A percentile compares a stretch with the other conserved stretches of the same genome.
Conservation (phyloP, 257 asterid genomes). For the Henckelia pumila region DNA sequence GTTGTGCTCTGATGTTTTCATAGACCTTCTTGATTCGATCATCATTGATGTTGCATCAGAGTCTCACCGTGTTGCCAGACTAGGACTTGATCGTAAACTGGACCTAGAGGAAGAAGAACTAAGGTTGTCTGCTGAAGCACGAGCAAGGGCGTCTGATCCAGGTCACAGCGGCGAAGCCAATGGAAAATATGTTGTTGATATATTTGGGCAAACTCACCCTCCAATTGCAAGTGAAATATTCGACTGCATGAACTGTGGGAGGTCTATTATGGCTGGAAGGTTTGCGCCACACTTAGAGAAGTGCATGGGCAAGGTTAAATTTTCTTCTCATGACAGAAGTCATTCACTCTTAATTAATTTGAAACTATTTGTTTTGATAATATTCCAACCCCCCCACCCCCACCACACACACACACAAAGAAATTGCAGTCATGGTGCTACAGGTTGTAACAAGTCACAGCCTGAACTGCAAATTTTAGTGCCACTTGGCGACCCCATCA, state of each 20-base stretch:
- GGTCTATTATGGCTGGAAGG: conserved; percentile 77
- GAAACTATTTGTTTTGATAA: too few relatives aligned
- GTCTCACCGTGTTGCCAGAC: conserved; percentile 77
- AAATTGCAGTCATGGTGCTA: too few relatives aligned
- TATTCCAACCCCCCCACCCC: too few relatives aligned
- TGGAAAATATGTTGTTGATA: conserved; percentile 80
- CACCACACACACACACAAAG: too few relatives aligned
- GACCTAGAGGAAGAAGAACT: conserved; percentile 87
- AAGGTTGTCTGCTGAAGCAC: conserved; percentile 79
- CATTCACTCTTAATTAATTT: too few relatives aligned
- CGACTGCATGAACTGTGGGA: conserved; percentile 88
- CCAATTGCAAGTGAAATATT: conserved; percentile 77
- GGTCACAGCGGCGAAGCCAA: conserved; percentile 70
- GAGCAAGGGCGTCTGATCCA: conserved; percentile 72
- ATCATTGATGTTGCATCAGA: conserved; percentile 94
- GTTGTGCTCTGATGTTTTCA: conserved; percentile 56
- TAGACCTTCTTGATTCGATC: conserved; percentile 68
- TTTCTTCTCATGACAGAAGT: background rate
- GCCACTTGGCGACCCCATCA: too few relatives aligned
- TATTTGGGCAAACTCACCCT: conserved; percentile 95
- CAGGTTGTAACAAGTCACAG: background rate
- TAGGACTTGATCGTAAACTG: conserved; percentile 82
- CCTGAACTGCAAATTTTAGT: background rate
- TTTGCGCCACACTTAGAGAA: conserved; percentile 98
- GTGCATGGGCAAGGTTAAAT: conserved; percentile 97